phyloP scores from a whole-genome alignment of 2,329 filamentous ascomycete species.

The Fusarium nelsonii region DNA sequence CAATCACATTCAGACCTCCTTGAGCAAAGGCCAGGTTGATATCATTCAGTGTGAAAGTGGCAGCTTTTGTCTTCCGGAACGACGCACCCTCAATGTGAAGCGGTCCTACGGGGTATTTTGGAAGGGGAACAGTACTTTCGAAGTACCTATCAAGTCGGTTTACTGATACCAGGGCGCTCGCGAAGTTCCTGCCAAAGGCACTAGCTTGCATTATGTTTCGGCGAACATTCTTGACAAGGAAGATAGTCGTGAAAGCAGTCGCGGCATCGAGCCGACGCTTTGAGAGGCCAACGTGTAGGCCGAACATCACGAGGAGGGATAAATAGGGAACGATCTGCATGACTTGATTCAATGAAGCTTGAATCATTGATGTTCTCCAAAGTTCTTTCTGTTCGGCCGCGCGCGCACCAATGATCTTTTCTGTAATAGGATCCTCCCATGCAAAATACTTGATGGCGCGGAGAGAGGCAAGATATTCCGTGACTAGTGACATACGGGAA shows the following conservation, averaged over 20 bases:
- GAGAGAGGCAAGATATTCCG: slow-evolving; percentile 69
- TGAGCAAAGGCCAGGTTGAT: slow-evolving; percentile 65
- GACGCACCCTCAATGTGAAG: slow-evolving; percentile 61
- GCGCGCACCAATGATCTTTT: slow-evolving; percentile 64
- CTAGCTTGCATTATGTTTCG: slow-evolving; percentile 65
- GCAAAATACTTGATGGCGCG: slow-evolving; percentile 71
- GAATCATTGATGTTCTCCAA: slow-evolving; percentile 65
- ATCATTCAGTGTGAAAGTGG: slow-evolving; percentile 62
- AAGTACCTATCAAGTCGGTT: slow-evolving; percentile 68
- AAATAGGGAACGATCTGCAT: slow-evolving; percentile 66
- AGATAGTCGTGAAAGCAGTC: slow-evolving; percentile 69
- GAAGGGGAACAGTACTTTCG: slow-evolving; percentile 61
- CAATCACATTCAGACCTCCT: slow-evolving; percentile 66
- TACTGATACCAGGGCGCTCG: slow-evolving; percentile 58
- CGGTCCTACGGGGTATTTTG: slow-evolving; percentile 62
- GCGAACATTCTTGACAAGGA: slow-evolving; percentile 65
- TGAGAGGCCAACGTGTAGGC: slow-evolving; percentile 62
- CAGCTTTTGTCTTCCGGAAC: slow-evolving; percentile 64
- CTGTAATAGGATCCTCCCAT: slow-evolving; percentile 67
- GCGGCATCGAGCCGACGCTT: slow-evolving; percentile 64
- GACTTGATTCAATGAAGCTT: slow-evolving; percentile 61
- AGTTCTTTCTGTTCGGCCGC: slow-evolving; percentile 65
- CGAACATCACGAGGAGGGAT: slow-evolving; percentile 66
- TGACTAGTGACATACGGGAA: slow-evolving; percentile 67
- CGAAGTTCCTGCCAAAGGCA: slow-evolving; percentile 55